phyloP scores from a whole-genome alignment of 2,329 filamentous ascomycete genomes.

The Daldinia sp. region DNA sequence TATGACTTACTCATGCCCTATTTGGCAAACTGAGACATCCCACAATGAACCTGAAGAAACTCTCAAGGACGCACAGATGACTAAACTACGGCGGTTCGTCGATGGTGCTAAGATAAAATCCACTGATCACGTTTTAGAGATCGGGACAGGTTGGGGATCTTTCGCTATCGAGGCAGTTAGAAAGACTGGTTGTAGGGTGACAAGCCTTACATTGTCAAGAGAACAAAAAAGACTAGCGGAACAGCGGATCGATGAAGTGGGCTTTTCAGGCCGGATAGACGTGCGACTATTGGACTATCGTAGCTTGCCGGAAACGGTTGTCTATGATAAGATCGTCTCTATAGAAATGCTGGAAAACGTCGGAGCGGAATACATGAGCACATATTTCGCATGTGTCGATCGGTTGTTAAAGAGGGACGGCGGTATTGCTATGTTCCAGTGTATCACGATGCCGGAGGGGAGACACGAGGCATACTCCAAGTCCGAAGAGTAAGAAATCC shows the following conservation, averaged over 20 bases:
- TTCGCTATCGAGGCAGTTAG: conserved; percentile 75
- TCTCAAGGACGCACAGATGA: conserved; percentile 71
- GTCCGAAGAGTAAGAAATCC: conserved; percentile 64
- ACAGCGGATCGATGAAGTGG: conserved; percentile 67
- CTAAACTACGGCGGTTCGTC: conserved; percentile 72
- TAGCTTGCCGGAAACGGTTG: conserved; percentile 61
- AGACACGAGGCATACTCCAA: conserved; percentile 72
- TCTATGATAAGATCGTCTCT: conserved; percentile 76
- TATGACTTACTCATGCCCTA: conserved; percentile 79
- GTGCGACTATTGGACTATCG: conserved; percentile 76
- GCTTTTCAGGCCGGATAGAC: conserved; percentile 67
- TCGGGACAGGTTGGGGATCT: conserved; percentile 79
- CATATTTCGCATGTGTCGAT: conserved; percentile 73
- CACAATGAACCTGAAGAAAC: conserved; percentile 58
- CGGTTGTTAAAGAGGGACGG: conserved; percentile 70
- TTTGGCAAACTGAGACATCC: conserved; percentile 63
- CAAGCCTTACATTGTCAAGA: conserved; percentile 71
- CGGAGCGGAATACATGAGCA: conserved; percentile 70
- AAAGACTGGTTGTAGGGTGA: conserved; percentile 72
- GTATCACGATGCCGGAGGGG: conserved; percentile 78
- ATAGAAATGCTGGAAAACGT: conserved; percentile 84
- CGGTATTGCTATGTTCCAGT: conserved; percentile 76
- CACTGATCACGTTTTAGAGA: conserved; percentile 75
- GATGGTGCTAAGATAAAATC: conserved; percentile 69
- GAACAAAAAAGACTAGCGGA: conserved; percentile 76